Conservation (phyloP, 768 basidiomycete species). For the Auricularia sp. region DNA sequence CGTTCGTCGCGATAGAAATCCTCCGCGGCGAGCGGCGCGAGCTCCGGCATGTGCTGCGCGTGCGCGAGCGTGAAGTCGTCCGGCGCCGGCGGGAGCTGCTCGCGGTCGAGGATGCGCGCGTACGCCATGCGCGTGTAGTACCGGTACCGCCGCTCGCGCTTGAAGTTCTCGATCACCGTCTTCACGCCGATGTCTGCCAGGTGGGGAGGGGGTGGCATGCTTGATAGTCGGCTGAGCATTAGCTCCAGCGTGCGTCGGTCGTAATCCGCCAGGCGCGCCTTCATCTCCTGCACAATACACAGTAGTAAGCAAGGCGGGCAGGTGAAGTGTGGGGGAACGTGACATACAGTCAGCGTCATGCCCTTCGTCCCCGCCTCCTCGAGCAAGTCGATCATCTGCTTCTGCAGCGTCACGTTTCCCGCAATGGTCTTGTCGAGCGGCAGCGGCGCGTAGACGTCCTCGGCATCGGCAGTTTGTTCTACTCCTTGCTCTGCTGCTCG, state of each 20-base stretch:
- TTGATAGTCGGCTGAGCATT: conserved; percentile 61
- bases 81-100: neutral
- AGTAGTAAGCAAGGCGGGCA: conserved; percentile 2
- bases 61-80: neutral
- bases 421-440: conserved; percentile 2
- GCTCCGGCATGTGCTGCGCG: conserved; percentile 17
- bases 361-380: conserved; percentile 58
- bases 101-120: conserved; percentile 19
- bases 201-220: conserved; percentile 54
- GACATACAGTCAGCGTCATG: conserved; percentile 58
- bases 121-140: conserved; percentile 73
- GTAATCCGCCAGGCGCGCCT: conserved; percentile 51
- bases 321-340: neutral
- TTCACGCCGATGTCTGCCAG: conserved; percentile 61
- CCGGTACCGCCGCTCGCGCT: conserved; percentile 78
- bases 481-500: neutral
- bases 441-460: neutral
- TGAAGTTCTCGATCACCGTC: conserved; percentile 69
- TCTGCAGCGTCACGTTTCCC: conserved; percentile 58
- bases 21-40: conserved; percentile 31
- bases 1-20: conserved; percentile 46
- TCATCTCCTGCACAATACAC: conserved; percentile 43
- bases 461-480: neutral
- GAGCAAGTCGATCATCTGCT: conserved; percentile 67
- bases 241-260: conserved; percentile 79